Percentiles rank a stretch among this genome's conserved stretches.
These are phyloP conservation scores for Tephrocybe rancida DNA, from an alignment of 768 basidiomycete genomes.

Conservation along the genomic window DNA sequence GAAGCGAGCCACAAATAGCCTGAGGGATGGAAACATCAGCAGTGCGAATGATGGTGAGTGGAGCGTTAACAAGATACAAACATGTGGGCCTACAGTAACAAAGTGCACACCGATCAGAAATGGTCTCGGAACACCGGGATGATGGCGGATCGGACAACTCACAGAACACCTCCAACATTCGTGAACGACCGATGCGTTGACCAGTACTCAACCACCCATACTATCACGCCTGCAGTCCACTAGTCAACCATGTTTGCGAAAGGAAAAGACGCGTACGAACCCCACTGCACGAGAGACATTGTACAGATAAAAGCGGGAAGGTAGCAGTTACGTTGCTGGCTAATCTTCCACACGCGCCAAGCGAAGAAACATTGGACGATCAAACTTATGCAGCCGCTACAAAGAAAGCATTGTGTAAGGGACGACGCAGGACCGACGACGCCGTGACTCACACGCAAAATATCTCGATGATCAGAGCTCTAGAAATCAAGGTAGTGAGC, in stretches of 20 bases:
- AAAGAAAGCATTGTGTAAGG: neutral
- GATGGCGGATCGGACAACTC: neutral
- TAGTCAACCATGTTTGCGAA: neutral
- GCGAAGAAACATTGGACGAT: slow-evolving; percentile 3
- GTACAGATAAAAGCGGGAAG: neutral
- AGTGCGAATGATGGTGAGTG: neutral
- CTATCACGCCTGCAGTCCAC: neutral
- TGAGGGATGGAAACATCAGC: neutral
- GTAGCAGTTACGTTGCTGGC: neutral
- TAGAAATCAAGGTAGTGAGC: neutral
- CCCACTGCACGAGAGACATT: slow-evolving; percentile 1
- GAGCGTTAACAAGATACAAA: neutral
- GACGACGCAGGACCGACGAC: too few species aligned
- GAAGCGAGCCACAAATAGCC: slow-evolving; percentile 2
- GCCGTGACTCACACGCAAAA: slow-evolving; percentile 4
- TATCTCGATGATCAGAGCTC: slow-evolving; percentile 4
- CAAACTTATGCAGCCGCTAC: slow-evolving; percentile 3
- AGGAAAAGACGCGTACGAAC: neutral
- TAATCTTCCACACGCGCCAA: slow-evolving; percentile 7
- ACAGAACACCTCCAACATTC: slow-evolving; percentile 4
- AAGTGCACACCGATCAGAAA: neutral
- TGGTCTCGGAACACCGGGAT: neutral
- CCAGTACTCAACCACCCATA: slow-evolving; percentile 6
- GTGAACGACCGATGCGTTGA: neutral
- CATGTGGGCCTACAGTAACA: neutral